Evolutionary conservation across 768 basidiomycete genomes (phyloP).

Genomic region (Chiua virens): DNA sequence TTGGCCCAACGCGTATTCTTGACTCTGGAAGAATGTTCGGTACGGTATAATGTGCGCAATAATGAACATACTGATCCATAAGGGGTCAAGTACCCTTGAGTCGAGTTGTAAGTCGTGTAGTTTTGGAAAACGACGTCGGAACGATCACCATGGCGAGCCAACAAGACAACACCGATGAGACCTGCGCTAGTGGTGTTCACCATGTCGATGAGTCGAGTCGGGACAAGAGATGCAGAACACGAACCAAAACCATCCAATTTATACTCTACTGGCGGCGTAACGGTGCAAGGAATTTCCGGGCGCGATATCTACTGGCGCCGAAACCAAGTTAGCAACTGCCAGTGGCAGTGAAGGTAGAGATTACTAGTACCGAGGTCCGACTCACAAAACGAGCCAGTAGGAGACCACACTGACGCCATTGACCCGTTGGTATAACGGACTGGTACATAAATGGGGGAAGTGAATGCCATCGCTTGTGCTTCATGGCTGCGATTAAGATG

Average conservation of each 20-base stretch:
- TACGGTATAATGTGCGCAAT: neutral
- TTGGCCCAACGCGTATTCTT: slow-evolving; percentile 63
- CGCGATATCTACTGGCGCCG: neutral
- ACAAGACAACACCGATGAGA: slow-evolving; percentile 69
- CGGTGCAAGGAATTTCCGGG: neutral
- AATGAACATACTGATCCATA: slow-evolving; percentile 61
- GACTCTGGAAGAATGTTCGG: slow-evolving; percentile 22
- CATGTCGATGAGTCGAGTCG: slow-evolving; percentile 13
- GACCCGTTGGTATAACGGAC: too few species aligned
- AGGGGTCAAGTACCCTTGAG: slow-evolving; percentile 66
- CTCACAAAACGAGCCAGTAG: too few species aligned
- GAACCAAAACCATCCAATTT: neutral
- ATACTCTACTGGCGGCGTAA: slow-evolving; percentile 4
- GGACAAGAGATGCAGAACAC: neutral
- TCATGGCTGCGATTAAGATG: too few species aligned
- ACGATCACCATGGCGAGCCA: slow-evolving; percentile 79
- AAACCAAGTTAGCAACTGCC: neutral
- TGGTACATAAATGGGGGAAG: too few species aligned
- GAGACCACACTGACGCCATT: too few species aligned
- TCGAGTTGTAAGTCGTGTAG: slow-evolving; percentile 65
- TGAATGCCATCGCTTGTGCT: too few species aligned
- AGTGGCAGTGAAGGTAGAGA: neutral
- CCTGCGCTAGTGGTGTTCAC: slow-evolving; percentile 25
- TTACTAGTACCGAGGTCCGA: neutral
- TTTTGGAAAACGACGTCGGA: slow-evolving; percentile 61